These are phyloP conservation scores for Colletotrichum somersetense DNA, from an alignment of 2,329 filamentous ascomycete species.

Conservation along the genomic window DNA sequence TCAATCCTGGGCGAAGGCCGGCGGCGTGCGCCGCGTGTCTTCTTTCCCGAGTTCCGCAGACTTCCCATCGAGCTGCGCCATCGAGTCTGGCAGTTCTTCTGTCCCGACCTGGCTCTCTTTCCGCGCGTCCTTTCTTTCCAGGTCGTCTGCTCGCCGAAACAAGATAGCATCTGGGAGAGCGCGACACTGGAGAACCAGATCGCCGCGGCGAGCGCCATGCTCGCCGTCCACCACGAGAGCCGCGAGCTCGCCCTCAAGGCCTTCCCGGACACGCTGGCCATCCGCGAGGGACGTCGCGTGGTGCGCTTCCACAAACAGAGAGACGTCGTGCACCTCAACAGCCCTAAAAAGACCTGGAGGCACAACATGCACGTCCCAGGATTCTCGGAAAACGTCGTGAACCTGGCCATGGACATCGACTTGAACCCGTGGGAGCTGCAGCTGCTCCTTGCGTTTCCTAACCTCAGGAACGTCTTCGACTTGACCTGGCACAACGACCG, in stretches of 20 bases:
- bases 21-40: constrained; percentile 5
- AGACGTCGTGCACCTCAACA: constrained; percentile 48
- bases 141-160: constrained; percentile 28
- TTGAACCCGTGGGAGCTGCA: neutral
- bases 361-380: constrained; percentile 43
- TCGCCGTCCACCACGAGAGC: constrained; percentile 53
- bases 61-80: constrained; percentile 52
- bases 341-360: constrained; percentile 11
- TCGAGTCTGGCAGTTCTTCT: constrained; percentile 51
- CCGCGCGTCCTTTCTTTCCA: constrained; percentile 49
- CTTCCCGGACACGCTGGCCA: constrained; percentile 50
- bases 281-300: constrained; percentile 47
- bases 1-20: constrained; percentile 13
- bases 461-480: constrained; percentile 48
- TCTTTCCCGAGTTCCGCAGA: constrained; percentile 46
- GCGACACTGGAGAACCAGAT: constrained; percentile 41
- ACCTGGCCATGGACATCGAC: constrained; percentile 45
- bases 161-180: constrained; percentile 32
- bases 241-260: constrained; percentile 49
- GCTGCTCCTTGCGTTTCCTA: constrained; percentile 43
- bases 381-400: constrained; percentile 49
- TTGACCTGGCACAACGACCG: constrained; percentile 33
- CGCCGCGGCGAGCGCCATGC: constrained; percentile 45
- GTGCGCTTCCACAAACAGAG: constrained; percentile 49
- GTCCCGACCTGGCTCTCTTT: constrained; percentile 46